A percentile compares a stretch with the other conserved stretches of the same genome.
Evolutionary conservation across 176 grass and related monocot species (phyloP).

Genomic region (Miscanthus lutarioriparius): DNA sequence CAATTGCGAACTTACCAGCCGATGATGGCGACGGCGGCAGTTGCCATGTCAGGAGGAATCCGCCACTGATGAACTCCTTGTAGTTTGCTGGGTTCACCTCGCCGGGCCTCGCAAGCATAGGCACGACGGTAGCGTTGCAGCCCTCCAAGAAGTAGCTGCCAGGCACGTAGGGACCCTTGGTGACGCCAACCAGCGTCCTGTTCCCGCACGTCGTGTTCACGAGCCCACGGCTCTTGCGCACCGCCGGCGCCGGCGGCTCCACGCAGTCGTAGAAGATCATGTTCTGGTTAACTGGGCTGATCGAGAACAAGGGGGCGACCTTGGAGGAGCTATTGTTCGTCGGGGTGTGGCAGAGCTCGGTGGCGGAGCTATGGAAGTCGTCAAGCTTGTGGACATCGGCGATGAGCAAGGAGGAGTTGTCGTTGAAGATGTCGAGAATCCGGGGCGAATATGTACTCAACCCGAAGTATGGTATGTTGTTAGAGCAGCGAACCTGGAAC

Average conservation of each 20-base stretch:
- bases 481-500: not conserved
- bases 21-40: fast-evolving
- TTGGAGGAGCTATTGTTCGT: not conserved
- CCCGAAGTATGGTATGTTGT: not conserved
- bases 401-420: not conserved
- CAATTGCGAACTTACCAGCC: not conserved
- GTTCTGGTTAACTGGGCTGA: not conserved
- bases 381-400: not conserved
- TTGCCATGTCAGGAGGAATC: conserved; percentile 38
- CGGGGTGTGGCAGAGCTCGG: not conserved
- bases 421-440: conserved; percentile 28
- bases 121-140: not conserved
- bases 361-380: fast-evolving
- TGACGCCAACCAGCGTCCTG: not conserved
- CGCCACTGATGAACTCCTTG: not conserved
- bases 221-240: fast-evolving
- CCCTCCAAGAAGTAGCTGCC: not conserved
- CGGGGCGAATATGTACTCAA: fast-evolving
- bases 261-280: conserved; percentile 38
- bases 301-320: fast-evolving
- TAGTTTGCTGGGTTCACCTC: not conserved
- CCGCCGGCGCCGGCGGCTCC: fast-evolving
- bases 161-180: fast-evolving
- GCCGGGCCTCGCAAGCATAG: not conserved
- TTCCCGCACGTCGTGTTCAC: not conserved